These are phyloP conservation scores for Colletotrichum ledebouriae DNA, from an alignment of 2,329 filamentous ascomycete genomes.

Conservation along the genomic window DNA sequence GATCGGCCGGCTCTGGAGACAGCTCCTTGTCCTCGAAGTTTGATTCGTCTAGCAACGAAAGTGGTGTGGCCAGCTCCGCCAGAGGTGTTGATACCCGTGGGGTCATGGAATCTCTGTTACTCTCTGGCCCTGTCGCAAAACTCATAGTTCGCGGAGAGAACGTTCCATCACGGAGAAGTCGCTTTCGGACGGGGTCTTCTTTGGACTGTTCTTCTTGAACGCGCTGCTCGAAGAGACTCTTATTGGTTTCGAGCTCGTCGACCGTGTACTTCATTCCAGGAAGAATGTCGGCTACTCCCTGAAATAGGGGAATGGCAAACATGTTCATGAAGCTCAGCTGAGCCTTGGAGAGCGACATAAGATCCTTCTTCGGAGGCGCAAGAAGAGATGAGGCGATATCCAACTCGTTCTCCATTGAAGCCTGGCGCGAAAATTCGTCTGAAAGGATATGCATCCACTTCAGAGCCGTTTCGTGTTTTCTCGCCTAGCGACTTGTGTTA, in stretches of 20 bases:
- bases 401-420: constrained; percentile 89
- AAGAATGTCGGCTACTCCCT: constrained; percentile 87
- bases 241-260: constrained; percentile 84
- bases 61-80: constrained; percentile 36
- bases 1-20: constrained; percentile 47
- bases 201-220: constrained; percentile 74
- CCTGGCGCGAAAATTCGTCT: constrained; percentile 94
- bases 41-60: constrained; percentile 44
- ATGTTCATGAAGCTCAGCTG: constrained; percentile 98
- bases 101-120: constrained; percentile 28
- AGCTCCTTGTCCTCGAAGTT: constrained; percentile 46
- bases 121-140: constrained; percentile 48
- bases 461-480: constrained; percentile 84
- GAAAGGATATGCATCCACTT: constrained; percentile 96
- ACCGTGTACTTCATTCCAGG: constrained; percentile 88
- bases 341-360: constrained; percentile 84
- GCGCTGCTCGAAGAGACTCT: constrained; percentile 77
- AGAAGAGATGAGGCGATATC: constrained; percentile 90
- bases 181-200: constrained; percentile 55
- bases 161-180: constrained; percentile 55
- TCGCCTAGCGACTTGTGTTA: constrained; percentile 69
- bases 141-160: constrained; percentile 62
- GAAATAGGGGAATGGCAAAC: constrained; percentile 92
- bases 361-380: constrained; percentile 85
- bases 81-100: constrained; percentile 40